Percentiles rank a stretch among this genome's conserved stretches.
These are phyloP conservation scores for Pseudocercospora macadamiae DNA, from an alignment of 2,329 filamentous ascomycete genomes.

Conservation along the genomic window DNA sequence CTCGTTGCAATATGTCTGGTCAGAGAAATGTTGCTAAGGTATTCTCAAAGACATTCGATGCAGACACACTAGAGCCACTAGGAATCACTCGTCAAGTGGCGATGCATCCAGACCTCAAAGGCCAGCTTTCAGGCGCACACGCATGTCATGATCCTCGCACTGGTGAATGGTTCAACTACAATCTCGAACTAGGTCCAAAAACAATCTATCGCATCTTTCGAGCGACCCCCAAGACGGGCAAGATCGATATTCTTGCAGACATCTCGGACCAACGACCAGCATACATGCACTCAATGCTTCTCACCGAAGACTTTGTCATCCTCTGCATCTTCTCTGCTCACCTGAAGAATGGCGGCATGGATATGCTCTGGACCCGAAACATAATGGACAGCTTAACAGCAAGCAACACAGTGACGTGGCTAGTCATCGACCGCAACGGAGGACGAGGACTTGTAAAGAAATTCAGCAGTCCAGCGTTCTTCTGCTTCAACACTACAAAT, in stretches of 20 bases:
- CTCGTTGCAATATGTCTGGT: too few species aligned
- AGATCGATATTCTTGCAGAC: constrained; percentile 71
- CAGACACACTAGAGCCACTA: constrained; percentile 72
- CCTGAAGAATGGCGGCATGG: constrained; percentile 60
- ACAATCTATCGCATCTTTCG: constrained; percentile 71
- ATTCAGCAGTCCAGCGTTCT: constrained; percentile 72
- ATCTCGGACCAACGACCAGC: constrained; percentile 61
- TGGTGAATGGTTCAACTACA: constrained; percentile 81
- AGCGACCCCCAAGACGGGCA: constrained; percentile 63
- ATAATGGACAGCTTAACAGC: constrained; percentile 68
- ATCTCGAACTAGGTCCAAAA: constrained; percentile 64
- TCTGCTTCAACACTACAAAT: constrained; percentile 81
- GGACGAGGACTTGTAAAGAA: constrained; percentile 69
- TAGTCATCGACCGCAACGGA: constrained; percentile 69
- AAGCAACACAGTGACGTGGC: constrained; percentile 65
- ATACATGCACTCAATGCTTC: constrained; percentile 82
- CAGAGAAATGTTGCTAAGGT: constrained; percentile 49
- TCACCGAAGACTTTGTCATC: constrained; percentile 71
- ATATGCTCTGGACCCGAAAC: constrained; percentile 67
- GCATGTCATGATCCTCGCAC: constrained; percentile 70
- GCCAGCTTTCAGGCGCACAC: constrained; percentile 70
- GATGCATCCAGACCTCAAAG: constrained; percentile 70
- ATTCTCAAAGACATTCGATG: constrained; percentile 64
- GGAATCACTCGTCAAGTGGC: constrained; percentile 61
- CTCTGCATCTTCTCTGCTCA: constrained; percentile 73